Evolutionary conservation across 257 asterid genomes (phyloP).

Genomic region (Jacaranda copaia): DNA sequence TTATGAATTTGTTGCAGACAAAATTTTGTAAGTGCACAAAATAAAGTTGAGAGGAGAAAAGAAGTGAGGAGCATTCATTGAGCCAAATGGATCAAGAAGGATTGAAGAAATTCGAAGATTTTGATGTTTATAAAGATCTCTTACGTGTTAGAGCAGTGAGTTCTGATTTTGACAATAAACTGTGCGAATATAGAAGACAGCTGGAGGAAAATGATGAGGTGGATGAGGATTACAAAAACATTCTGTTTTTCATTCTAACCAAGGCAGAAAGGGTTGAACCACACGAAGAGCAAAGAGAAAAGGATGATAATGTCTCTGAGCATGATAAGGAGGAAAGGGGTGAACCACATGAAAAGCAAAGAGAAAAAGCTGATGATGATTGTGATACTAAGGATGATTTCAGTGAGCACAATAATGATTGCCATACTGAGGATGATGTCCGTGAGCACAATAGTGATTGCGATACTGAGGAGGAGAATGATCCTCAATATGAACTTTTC

Average conservation of each 20-base stretch:
- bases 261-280: background rate
- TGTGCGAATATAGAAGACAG: background rate
- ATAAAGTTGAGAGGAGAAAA: background rate
- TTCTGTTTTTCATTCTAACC: background rate
- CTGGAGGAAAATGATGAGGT: background rate
- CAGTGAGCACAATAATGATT: no score
- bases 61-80: background rate
- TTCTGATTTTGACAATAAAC: background rate
- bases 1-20: slow-evolving; percentile 1
- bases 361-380: background rate
- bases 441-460: background rate
- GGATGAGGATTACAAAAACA: background rate
- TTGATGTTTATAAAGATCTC: background rate
- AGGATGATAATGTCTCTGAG: background rate
- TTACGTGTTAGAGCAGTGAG: background rate
- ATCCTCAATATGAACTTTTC: slow-evolving; percentile 35
- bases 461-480: slow-evolving; percentile 26
- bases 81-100: slow-evolving; percentile 14
- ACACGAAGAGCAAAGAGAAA: background rate
- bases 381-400: background rate
- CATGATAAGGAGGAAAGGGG: background rate
- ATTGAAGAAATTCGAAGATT: background rate
- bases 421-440: background rate
- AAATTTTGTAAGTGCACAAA: no score
- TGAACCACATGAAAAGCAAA: no score